Conservation (phyloP, 108 stramenopile genomes). For the Halocafeteria seosinensis region DNA sequence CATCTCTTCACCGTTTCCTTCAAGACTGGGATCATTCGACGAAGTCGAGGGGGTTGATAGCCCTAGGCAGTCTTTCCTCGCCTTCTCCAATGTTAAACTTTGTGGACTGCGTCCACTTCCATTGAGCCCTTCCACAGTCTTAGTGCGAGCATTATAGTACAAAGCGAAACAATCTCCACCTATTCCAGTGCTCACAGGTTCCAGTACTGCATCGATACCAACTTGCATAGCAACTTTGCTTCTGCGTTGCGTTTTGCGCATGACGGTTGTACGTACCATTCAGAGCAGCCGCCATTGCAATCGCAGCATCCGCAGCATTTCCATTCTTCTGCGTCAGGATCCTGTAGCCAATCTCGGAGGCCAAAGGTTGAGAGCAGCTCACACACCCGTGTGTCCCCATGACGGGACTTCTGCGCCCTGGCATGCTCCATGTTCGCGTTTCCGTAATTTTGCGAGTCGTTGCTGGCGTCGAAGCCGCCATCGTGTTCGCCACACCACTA, state of each 20-base stretch:
- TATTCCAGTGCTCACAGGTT: conserved; percentile 15
- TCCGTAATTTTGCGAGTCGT: too few relatives aligned
- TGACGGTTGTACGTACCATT: conserved; percentile 20
- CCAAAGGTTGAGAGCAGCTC: too few relatives aligned
- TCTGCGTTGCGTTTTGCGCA: too few relatives aligned
- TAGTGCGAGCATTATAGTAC: conserved; percentile 53
- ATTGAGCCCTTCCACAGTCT: conserved; percentile 54
- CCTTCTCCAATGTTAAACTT: conserved; percentile 41
- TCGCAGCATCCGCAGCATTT: conserved; percentile 41
- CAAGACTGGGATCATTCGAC: background rate
- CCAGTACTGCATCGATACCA: conserved; percentile 2
- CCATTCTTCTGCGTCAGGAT: too few relatives aligned
- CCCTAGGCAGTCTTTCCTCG: conserved; percentile 5
- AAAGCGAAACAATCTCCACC: conserved; percentile 49
- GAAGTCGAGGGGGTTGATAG: background rate
- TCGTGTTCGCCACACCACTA: too few relatives aligned
- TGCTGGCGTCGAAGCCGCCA: too few relatives aligned
- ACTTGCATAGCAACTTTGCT: too few relatives aligned
- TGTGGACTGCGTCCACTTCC: conserved; percentile 59
- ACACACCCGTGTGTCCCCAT: too few relatives aligned
- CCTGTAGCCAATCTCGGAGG: too few relatives aligned
- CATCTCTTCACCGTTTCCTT: conserved; percentile 3
- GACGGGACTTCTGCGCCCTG: too few relatives aligned
- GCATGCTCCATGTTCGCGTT: too few relatives aligned
- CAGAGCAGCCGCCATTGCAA: conserved; percentile 38